Evolutionary conservation across 2,329 filamentous ascomycete species (phyloP).

Genomic region (Penicillium occitanis): DNA sequence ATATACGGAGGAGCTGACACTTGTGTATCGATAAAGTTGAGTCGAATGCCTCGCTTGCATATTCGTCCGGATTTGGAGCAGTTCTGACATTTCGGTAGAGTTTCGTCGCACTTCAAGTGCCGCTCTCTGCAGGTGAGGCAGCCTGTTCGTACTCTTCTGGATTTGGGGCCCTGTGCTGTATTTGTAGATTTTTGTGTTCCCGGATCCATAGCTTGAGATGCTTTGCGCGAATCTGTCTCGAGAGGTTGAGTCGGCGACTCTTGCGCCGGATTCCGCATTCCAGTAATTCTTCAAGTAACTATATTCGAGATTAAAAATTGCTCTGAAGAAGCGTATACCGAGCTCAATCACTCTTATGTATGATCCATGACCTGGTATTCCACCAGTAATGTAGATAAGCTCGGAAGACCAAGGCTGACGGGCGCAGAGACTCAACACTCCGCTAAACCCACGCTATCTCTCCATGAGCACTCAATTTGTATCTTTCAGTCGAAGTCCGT

Average conservation of each 20-base stretch:
- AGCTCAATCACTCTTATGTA: neutral
- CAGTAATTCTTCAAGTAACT: neutral
- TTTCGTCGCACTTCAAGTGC: constrained; percentile 89
- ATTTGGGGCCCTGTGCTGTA: constrained; percentile 50
- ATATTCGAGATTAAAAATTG: neutral
- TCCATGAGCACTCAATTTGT: neutral
- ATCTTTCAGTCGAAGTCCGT: neutral
- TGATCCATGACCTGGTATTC: constrained; percentile 1
- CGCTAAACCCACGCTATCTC: neutral
- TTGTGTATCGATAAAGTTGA: constrained; percentile 89
- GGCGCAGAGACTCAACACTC: neutral
- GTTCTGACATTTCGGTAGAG: constrained; percentile 65
- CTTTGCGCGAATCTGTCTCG: neutral
- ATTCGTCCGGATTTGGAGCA: constrained; percentile 82
- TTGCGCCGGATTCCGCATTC: neutral
- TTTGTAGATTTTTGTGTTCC: constrained; percentile 20
- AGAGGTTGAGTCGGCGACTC: neutral
- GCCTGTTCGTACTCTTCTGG: constrained; percentile 84
- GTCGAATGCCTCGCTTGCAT: constrained; percentile 80
- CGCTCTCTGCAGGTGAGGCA: constrained; percentile 87
- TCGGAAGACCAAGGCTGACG: neutral
- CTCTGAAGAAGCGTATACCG: neutral
- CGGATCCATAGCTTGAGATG: neutral
- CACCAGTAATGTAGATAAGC: neutral
- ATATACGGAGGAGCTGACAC: constrained; percentile 65